Conservation (phyloP, 352 stramenopile genomes). For the Globisporangium alternatum region DNA sequence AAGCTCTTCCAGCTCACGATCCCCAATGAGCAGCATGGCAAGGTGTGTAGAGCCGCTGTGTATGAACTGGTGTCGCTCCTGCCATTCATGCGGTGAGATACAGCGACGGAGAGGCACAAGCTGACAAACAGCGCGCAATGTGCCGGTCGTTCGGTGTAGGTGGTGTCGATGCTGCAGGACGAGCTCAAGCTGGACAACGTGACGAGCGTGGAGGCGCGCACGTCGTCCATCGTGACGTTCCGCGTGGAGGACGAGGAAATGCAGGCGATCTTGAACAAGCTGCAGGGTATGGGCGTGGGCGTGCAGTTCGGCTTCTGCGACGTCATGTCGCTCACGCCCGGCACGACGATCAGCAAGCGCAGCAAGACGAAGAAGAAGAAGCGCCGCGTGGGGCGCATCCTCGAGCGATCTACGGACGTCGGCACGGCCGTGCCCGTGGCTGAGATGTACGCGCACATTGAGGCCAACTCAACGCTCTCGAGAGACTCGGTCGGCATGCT, state of each 20-base stretch:
- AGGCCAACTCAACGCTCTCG: constrained; percentile 78
- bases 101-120: background rate
- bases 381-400: constrained; percentile 59
- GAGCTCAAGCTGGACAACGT: constrained; percentile 82
- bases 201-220: constrained; percentile 80
- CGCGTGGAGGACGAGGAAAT: constrained; percentile 83
- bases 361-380: constrained; percentile 46
- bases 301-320: constrained; percentile 87
- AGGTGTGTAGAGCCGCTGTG: constrained; percentile 24
- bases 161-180: constrained; percentile 78
- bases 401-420: constrained; percentile 77
- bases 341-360: constrained; percentile 71
- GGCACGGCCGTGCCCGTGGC: constrained; percentile 80
- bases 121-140: background rate
- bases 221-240: constrained; percentile 86
- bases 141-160: constrained; percentile 20
- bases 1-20: constrained; percentile 89
- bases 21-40: constrained; percentile 79
- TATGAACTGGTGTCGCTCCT: background rate
- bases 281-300: constrained; percentile 78
- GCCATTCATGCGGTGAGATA: background rate
- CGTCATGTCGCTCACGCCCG: constrained; percentile 85
- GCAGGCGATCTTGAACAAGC: constrained; percentile 78
- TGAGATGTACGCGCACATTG: constrained; percentile 86
- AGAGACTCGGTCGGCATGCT: constrained; percentile 83